A percentile compares a stretch with the other conserved stretches of the same genome.
Conservation (phyloP, 1,139 yeast genomes). For the Hyphopichia burtonii region DNA sequence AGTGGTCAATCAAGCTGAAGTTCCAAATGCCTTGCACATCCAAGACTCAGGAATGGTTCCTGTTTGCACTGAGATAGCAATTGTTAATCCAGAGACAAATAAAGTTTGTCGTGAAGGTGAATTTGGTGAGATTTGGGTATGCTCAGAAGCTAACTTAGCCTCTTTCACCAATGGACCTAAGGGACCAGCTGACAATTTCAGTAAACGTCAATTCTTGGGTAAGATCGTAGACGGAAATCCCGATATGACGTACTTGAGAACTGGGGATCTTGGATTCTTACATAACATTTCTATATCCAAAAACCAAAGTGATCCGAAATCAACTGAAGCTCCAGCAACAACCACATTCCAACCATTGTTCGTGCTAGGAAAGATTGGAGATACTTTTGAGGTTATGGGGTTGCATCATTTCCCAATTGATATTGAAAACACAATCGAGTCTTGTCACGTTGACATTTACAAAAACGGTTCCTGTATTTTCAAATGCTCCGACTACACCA, state of each 20-base stretch:
- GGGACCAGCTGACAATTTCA: conserved; percentile 43
- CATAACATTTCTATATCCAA: conserved; percentile 63
- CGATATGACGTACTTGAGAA: conserved; percentile 67
- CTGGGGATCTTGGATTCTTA: conserved; percentile 92
- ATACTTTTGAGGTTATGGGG: conserved; percentile 90
- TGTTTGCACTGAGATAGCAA: conserved; percentile 88
- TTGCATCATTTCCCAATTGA: conserved; percentile 88
- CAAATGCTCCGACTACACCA: conserved; percentile 78
- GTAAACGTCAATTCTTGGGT: conserved; percentile 50
- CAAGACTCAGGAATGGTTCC: conserved; percentile 98
- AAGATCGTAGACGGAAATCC: conserved; percentile 61
- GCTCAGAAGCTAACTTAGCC: conserved; percentile 77
- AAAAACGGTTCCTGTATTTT: conserved; percentile 68
- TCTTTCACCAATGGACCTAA: conserved; percentile 60
- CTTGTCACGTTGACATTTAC: conserved; percentile 58
- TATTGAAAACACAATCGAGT: conserved; percentile 73
- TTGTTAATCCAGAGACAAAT: conserved; percentile 91
- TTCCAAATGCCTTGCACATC: conserved; percentile 67
- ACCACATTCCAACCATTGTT: conserved; percentile 72
- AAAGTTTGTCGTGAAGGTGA: conserved; percentile 86
- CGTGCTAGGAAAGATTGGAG: conserved; percentile 81
- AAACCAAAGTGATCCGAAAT: conserved; percentile 16
- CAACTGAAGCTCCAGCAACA: conserved; percentile 17
- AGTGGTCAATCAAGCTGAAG: conserved; percentile 70
- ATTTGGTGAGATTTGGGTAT: conserved; percentile 96